Base-by-base conservation (phyloP, 768 basidiomycete genomes). In the Tephrocybe sp. region DNA sequence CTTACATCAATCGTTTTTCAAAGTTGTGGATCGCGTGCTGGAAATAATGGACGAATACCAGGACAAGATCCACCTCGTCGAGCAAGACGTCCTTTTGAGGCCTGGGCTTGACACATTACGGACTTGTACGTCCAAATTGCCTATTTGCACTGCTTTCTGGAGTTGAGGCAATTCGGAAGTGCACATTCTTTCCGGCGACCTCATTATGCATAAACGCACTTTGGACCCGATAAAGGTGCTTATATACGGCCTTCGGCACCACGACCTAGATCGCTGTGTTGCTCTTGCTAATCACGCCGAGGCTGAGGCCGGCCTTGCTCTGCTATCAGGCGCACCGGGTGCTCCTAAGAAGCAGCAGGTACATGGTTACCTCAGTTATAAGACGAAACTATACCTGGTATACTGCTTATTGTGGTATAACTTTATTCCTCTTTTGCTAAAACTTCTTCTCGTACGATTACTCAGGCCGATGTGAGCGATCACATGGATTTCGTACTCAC, bases 141-240 rank as follows among this genome's bases (percentile, higher is more conserved):
- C 36, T 9, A 38, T 44, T 11, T 26, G 3, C 35, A 30, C 37
- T 12, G 30, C 16, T 44, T 18, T 11, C 31, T 40, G 31, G 41
- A 38, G 13, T n/a, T 22, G 7, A 34, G 32, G 5, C 44, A 18
- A 46, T 26, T 47, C 9, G n/a, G 26, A 36, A 86, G 86, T 89
- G 44, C 87, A 89, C 60, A 83, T 89, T 46, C 69, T 88, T 11
- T 84, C 84, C 26, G 86, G 85, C 11, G 85, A 89, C 58, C 72
- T 89, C 9, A 82, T 83, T 44, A 68, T 86, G 52, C 83, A 84
- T 62, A 88, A 86, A 60, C 77, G 86, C 15, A 86, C 86, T 3
- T 72, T 87, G 4, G 80, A 84, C 24, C 86, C 87, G 0, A 76
- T 89, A 62, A 84, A 83, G 62, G 77, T 80, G 2, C 69, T 89